Base-by-base conservation (phyloP, 768 basidiomycete species). In the Daedaleopsis sinensis region DNA sequence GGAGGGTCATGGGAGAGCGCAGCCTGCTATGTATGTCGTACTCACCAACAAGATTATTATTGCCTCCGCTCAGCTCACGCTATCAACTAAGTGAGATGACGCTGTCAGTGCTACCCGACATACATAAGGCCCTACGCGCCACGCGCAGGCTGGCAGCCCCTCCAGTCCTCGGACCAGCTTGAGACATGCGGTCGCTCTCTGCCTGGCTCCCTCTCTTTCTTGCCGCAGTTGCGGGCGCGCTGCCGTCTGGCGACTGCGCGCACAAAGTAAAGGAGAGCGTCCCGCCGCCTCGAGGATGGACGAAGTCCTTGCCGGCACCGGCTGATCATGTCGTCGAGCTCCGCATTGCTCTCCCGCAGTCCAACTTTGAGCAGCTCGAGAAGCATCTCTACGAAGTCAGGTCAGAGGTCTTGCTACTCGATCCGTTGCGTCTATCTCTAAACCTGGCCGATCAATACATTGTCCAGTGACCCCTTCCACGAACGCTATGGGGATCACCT, bases 341-440 rank as follows among this genome's bases (percentile, higher is more conserved):
- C 62, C 81, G 81, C 59, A 81, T 88, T 62, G 85, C 78, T 32
- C 73, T 87, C 48, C 85, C 83, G 68, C 84, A 87, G 69, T 64
- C 78, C 56, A 79, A 79, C 39, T 79, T 85, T 42, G 76, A 82
- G 16, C 73, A 78, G 18, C 77, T 87, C 53, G 82, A 86, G 57
- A 70, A 71, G 7, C 78, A 80, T 57, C 71, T 88, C 32, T 82
- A 82, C 75, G 79, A 84, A 70, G 79, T 82, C 52, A 85, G 84
- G 70, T 67, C 16, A 24, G 62, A 49, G 4, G 3, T 23, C 8
- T 56, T 32, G 27, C 27, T 32, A 32, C 4, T 32, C 27, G 27
- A 32, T 32, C 27, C 7, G 27, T 32, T 32, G 27, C 27, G 27
- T 32, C 7, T 3, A 32, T 32, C 27, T 32, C 27, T 32, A 7